A percentile compares a stretch with the other conserved stretches of the same genome.
Evolutionary conservation across 177 flowering plant species (phyloP).

Genomic region (Vitis hybrid): DNA sequence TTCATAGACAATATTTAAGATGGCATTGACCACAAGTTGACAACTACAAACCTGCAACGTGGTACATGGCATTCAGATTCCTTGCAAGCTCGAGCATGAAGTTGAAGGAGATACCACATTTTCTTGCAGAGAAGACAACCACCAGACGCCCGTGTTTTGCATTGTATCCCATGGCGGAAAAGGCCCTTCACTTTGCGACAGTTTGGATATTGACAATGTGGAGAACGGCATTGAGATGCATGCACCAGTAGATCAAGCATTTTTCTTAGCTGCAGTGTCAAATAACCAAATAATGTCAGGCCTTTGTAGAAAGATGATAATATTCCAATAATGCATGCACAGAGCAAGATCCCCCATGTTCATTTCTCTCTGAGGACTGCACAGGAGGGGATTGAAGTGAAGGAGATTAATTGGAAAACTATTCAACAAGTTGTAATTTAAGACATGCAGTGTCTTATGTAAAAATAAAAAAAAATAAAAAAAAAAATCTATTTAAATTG

Average conservation of each 20-base stretch:
- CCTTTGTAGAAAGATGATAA: not conserved
- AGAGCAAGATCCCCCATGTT: no score
- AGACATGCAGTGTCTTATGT: no score
- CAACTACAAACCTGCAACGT: slow-evolving; percentile 76
- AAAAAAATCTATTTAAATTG: no score
- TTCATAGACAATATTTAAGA: not conserved
- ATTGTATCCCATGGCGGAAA: slow-evolving; percentile 90
- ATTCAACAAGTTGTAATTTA: no score
- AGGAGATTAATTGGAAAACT: no score
- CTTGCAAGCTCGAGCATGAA: slow-evolving; percentile 98
- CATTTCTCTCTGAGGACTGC: no score
- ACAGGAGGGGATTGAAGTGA: no score
- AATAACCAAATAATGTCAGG: slow-evolving; percentile 14
- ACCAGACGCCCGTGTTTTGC: slow-evolving; percentile 83
- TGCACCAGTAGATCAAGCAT: slow-evolving; percentile 99
- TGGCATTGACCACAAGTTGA: not conserved
- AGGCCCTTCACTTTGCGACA: slow-evolving; percentile 99
- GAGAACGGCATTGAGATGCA: slow-evolving; percentile 89
- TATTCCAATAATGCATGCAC: not conserved
- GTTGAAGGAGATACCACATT: slow-evolving; percentile 98
- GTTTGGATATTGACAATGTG: slow-evolving; percentile 84
- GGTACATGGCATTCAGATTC: slow-evolving; percentile 92
- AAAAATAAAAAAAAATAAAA: no score
- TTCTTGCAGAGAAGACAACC: slow-evolving; percentile 95
- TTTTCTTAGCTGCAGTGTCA: slow-evolving; percentile 73